Evolutionary conservation across 208 protist genomes (phyloP), one percentile per base, ranked within the genome.

Genomic region (Leishmania tarentolae): DNA sequence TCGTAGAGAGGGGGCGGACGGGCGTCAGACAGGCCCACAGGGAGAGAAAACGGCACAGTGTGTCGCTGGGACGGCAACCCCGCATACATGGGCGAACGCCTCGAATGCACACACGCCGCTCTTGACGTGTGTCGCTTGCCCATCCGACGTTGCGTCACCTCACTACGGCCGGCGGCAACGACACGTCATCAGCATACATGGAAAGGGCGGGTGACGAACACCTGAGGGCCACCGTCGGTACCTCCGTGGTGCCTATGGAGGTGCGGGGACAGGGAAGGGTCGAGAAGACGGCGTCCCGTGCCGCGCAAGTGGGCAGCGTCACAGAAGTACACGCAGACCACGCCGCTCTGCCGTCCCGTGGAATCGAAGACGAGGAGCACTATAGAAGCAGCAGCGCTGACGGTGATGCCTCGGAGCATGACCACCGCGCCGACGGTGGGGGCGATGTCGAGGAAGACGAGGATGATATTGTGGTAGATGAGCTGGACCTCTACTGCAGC

Each of bases 401-500:
- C 59, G 47, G 31, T 35, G 65, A 53, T 35, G 40, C 0, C 46
- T 19, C 9, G 3, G 46, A 28, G 21, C 35, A 17, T 40, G 40
- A 66, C 3, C 70, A 79, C 2, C 7, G 15, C 31, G 56, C n/a
- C 1, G 46, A 37, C 24, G 77, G 21, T 6, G 53, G 53, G 61
- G 61, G 9, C n/a, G 31, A 66, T 37, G 31, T 21, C 13, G 61
- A 66, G 6, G 59, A 53, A 53, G 40, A 79, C 13, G 61, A 71
- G 24, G 72, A 70, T 3, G 75, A 78, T 37, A 31, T 53, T 37
- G 52, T 82, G 24, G 65, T 57, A 28, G 65, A 77, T 65, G 69
- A 82, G 40, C 56, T 82, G 53, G 76, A 80, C 42, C 69, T 78
- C 28, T 78, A 78, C 75, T 78, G 52, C 24, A 46, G 75, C 59